Percentiles rank a stretch among this genome's conserved stretches.
Evolutionary conservation across 495 filamentous ascomycete species (phyloP).

Genomic region (Letharia lupina): DNA sequence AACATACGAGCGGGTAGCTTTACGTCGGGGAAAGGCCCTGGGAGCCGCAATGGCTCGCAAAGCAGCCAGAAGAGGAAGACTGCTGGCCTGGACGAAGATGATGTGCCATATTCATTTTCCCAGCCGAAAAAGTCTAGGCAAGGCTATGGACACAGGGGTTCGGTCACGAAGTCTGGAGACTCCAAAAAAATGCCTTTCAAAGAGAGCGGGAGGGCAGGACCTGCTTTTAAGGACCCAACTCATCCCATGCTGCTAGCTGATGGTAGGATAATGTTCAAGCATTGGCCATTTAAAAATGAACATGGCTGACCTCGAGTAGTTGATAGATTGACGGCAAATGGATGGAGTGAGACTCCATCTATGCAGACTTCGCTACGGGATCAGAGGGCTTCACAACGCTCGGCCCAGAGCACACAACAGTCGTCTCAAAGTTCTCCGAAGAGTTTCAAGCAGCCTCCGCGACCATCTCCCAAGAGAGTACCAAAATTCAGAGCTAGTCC

Average conservation of each 20-base stretch:
- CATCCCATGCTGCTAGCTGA: background rate
- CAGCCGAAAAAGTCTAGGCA: background rate
- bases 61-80: conserved; percentile 5
- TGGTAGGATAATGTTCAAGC: background rate
- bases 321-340: background rate
- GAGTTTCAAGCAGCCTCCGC: conserved; percentile 11
- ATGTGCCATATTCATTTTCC: background rate
- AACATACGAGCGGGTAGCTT: background rate
- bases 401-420: background rate
- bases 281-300: background rate
- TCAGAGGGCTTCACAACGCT: conserved; percentile 12
- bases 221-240: background rate
- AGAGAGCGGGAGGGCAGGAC: background rate
- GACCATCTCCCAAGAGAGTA: conserved; percentile 6
- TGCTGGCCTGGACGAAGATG: background rate
- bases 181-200: background rate
- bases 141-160: background rate
- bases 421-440: conserved; percentile 4
- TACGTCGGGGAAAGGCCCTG: background rate
- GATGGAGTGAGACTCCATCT: background rate
- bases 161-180: background rate
- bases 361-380: background rate
- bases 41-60: conserved; percentile 3
- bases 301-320: background rate
- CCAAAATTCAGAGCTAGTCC: background rate